phyloP scores from a whole-genome alignment of 1,139 yeast genomes.

The Meyerozyma smithsonii region DNA sequence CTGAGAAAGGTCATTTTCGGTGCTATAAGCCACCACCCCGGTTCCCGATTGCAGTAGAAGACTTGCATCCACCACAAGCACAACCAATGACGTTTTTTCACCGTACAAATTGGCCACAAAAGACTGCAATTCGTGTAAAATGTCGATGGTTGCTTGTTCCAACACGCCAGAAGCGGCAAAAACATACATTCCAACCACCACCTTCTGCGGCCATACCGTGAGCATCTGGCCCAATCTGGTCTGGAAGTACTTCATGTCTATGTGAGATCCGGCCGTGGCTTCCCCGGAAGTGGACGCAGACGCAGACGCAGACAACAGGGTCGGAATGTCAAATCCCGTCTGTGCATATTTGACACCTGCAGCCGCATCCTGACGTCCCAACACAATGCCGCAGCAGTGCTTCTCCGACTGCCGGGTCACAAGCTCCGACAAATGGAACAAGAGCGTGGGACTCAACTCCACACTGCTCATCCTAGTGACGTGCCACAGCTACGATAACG shows the following conservation, averaged over 20 bases:
- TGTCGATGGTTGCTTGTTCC: slow-evolving; percentile 8
- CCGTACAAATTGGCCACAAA: not conserved
- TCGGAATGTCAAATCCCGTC: not conserved
- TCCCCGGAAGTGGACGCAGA: slow-evolving; percentile 10
- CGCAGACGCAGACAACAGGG: slow-evolving; percentile 10
- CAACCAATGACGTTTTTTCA: not conserved
- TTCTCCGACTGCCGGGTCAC: not conserved
- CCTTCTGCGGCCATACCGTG: slow-evolving; percentile 23
- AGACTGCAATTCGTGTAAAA: slow-evolving; percentile 5
- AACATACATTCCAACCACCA: slow-evolving; percentile 28
- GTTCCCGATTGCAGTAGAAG: slow-evolving; percentile 8
- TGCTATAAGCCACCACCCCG: slow-evolving; percentile 3
- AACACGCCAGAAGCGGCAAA: slow-evolving; percentile 9
- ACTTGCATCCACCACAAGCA: slow-evolving; percentile 4
- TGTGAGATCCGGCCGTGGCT: too few relatives aligned
- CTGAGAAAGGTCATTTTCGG: not conserved
- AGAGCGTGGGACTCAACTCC: not conserved
- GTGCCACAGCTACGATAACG: not conserved
- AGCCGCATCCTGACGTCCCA: not conserved
- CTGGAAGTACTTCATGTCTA: slow-evolving; percentile 21
- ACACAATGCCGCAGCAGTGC: not conserved
- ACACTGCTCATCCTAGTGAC: not conserved
- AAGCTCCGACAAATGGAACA: not conserved
- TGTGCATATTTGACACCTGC: not conserved
- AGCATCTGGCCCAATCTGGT: slow-evolving; percentile 24